Evolutionary conservation across 1,139 yeast genomes (phyloP), one percentile per base, ranked within the genome.

Genomic region (Torulaspora pretoriensis): DNA sequence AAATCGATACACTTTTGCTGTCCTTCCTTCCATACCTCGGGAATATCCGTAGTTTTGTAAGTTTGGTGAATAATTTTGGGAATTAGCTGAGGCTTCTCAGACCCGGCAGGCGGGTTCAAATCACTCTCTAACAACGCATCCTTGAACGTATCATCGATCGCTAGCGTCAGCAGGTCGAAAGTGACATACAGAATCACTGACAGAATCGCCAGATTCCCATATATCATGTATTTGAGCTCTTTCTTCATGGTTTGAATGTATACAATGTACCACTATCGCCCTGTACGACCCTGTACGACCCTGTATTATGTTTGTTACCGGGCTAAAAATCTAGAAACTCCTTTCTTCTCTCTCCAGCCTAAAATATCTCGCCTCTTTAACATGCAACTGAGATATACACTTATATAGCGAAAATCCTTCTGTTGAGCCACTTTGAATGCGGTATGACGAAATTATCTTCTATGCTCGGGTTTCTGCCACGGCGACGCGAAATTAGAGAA

Each of bases 61-160:
- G 97, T 89, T 67, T 89, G 97, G 63, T 89, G 97, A 46, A 89
- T 88, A 62, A 89, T 88, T 60, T 84, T 86, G 31, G 97, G 97
- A 40, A 89, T 86, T 38, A 81, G 60, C 48, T 73, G 71, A 9
- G 78, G 79, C 52, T 68, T 68, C 26, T 71, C 60, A 14, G 57
- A 58, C 10, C 69, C 70, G 43, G 67, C 72, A 29, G 65, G 60
- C 3, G 80, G 78, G 28, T 68, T 68, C 46, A 84, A 65, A 53
- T 85, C 94, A 27, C 72, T 68, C 46, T 75, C 77, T 16, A 76
- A 64, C 38, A 85, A 68, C 2, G 84, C 84, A 59, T 82, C 87
- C 26, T 74, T 69, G 56, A 72, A 74, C 1, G 89, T 72, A 61
- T 83, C 88, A 61, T 88, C 96, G 54, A 83, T 73, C 16, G 86